Evolutionary conservation across 495 filamentous ascomycete species (phyloP), one percentile per base, ranked within the genome.

Genomic region (Lophiotrema nucula): DNA sequence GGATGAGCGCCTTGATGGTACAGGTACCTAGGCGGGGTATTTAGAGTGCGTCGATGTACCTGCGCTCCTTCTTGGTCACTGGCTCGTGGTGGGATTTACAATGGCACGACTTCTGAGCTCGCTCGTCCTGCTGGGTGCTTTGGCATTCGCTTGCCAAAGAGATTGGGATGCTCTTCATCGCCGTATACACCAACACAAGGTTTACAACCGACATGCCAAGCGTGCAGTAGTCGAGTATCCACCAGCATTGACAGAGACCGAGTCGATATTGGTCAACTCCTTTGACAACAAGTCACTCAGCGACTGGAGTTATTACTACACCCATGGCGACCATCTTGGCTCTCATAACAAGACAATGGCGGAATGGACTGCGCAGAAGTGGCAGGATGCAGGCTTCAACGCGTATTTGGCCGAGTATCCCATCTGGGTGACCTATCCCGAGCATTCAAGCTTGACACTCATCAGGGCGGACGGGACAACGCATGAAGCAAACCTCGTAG

Each of bases 291-390:
- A 19, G 6, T 56, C 60, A 25, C 38, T 64, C 19, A 37, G 44
- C 28, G 33, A 46, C 16, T 64, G 60, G 60, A 19, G 13, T 23
- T 47, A 58, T 41, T 64, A 64, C 55, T 64, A 64, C 43, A 53
- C 60, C 6, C 55, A 53, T 37, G 60, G 60, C 31, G 60, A 58
- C 44, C 60, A 64, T 44, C 18, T 64, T 2, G 60, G 50, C 45
- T 48, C 43, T 12, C 53, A 58, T n/a, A 64, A 64, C 47, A 64
- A 64, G 35, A 41, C 60, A 12, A 47, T 50, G 49, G 60, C 60
- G 11, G 50, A 64, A 41, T 64, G 60, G 60, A 64, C 60, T 16
- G 60, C 60, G 13, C 31, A 64, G n/a, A 58, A 56, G 25, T 64
- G 60, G 60, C 19, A 41, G 10, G 55, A 64, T 22, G 48, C 48